phyloP scores from a whole-genome alignment of 139 green algal species.

The Chlorella sp. region DNA sequence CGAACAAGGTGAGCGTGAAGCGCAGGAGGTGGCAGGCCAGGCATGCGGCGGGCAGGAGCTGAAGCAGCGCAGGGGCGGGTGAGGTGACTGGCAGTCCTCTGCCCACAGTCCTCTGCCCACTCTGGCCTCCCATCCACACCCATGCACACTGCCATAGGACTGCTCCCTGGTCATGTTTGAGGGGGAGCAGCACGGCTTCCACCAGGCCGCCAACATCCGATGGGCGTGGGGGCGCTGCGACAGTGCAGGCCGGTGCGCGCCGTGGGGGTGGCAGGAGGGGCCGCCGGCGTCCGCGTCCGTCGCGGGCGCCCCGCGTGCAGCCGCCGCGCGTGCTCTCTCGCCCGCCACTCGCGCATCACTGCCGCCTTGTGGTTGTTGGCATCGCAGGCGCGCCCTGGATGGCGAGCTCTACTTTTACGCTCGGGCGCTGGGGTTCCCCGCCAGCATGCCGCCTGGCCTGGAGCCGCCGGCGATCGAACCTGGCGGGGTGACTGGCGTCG shows the following conservation, averaged over 20 bases:
- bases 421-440: constrained; percentile 60
- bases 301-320: not conserved
- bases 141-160: too few species aligned
- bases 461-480: constrained; percentile 58
- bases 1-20: constrained; percentile 47
- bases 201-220: constrained; percentile 43
- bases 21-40: too few species aligned
- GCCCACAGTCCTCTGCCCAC: too few species aligned
- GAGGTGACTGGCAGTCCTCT: too few species aligned
- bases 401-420: constrained; percentile 82
- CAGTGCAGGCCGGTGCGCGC: not conserved
- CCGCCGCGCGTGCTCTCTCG: not conserved
- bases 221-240: not conserved
- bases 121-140: too few species aligned
- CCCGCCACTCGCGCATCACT: too few species aligned
- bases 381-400: constrained; percentile 57
- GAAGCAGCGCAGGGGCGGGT: too few species aligned
- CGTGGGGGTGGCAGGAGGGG: not conserved
- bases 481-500: too few species aligned
- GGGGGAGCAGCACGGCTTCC: constrained; percentile 87
- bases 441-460: constrained; percentile 48
- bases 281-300: not conserved
- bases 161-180: constrained; percentile 79
- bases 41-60: too few species aligned
- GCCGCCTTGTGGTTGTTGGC: too few species aligned